phyloP scores from a whole-genome alignment of 179 eudicot genomes.

The Patellifolia procumbens region DNA sequence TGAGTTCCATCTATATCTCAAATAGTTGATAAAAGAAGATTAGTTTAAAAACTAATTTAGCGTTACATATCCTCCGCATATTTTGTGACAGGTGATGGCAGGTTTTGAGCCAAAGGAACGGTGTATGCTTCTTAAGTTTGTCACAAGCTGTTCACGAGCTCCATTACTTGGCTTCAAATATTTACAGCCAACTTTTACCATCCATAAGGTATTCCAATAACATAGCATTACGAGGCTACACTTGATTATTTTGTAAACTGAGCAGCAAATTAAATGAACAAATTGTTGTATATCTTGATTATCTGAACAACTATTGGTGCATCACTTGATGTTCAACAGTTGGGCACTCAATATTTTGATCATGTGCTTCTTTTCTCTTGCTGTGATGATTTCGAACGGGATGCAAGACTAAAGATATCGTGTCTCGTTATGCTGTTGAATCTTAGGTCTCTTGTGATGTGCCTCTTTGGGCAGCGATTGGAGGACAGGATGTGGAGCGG shows the following conservation, averaged over 20 bases:
- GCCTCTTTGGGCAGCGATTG: slow-evolving; percentile 89
- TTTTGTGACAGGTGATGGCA: slow-evolving; percentile 60
- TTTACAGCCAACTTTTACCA: slow-evolving; percentile 88
- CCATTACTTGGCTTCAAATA: slow-evolving; percentile 92
- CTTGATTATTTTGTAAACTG: not conserved
- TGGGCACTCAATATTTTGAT: not conserved
- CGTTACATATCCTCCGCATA: not conserved
- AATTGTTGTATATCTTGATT: not conserved
- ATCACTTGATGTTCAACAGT: not conserved
- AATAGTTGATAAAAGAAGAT: not conserved
- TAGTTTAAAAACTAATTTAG: not conserved
- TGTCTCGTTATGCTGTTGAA: not conserved
- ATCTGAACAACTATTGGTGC: not conserved
- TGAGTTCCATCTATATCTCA: not conserved
- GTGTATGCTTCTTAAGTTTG: slow-evolving; percentile 87
- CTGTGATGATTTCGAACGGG: not conserved
- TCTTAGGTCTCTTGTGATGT: slow-evolving; percentile 77
- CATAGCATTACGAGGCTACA: not conserved
- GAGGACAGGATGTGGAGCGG: slow-evolving; percentile 96
- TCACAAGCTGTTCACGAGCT: slow-evolving; percentile 95
- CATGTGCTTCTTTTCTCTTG: not conserved
- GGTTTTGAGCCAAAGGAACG: slow-evolving; percentile 83
- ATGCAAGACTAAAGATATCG: not conserved
- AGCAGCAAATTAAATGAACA: not conserved
- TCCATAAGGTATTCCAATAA: slow-evolving; percentile 68